These are phyloP conservation scores for Heliamphora pulchella DNA, from an alignment of 179 eudicot genomes.

Conservation along the genomic window DNA sequence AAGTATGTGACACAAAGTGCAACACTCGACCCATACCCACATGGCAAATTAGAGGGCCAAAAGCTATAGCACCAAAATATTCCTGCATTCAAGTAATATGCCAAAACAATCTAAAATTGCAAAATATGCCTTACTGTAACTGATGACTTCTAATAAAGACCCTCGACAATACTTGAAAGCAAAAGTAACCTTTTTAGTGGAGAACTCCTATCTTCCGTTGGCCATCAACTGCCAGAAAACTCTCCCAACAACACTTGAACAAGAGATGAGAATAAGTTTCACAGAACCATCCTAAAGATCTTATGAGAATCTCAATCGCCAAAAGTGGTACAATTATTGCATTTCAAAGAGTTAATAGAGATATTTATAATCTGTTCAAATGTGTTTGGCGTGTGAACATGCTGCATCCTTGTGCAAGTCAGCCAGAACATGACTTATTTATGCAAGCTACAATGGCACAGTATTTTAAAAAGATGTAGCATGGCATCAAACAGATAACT, in stretches of 20 bases:
- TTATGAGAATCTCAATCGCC: neutral
- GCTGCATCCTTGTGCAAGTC: neutral
- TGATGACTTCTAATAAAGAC: neutral
- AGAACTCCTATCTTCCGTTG: neutral
- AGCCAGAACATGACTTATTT: neutral
- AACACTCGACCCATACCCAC: neutral
- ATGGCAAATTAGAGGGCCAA: neutral
- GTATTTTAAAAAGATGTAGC: too few species aligned
- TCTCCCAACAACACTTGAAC: neutral
- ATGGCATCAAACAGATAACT: neutral
- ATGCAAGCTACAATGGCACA: too few species aligned
- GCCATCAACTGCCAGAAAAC: neutral
- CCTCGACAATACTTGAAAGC: neutral
- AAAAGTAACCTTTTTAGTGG: neutral
- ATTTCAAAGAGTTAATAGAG: neutral
- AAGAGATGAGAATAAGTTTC: neutral
- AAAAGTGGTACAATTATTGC: neutral
- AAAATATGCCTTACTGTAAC: neutral
- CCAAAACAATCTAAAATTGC: neutral
- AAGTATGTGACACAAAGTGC: neutral
- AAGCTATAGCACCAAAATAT: neutral
- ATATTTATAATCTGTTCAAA: neutral
- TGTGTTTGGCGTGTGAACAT: neutral
- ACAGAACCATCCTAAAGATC: neutral
- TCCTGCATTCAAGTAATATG: neutral